Evolutionary conservation across 768 basidiomycete species (phyloP), one percentile per base, ranked within the genome.

Genomic region (Boletus insuetus): DNA sequence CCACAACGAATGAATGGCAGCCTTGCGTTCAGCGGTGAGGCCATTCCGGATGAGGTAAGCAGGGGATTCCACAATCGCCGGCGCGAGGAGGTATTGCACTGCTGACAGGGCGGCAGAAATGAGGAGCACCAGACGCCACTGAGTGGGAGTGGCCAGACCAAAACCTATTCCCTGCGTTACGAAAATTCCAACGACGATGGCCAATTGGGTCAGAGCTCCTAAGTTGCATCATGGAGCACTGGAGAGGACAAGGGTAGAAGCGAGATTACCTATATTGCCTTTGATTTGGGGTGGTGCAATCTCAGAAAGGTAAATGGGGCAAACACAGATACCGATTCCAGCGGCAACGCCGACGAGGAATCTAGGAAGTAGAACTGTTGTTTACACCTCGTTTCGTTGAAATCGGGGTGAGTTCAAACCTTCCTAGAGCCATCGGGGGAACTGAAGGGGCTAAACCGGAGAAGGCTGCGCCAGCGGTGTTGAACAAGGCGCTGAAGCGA

Each of bases 141-240:
- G 68, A 17, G 66, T 49, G 2, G 87, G 87, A 11, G 84, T 84
- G 16, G 91, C 86, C 46, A 90, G 77, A 49, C 74, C 69, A 37
- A 94, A 75, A 4, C 92, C 93, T 56, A 91, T 75, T 6, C 78
- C 71, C 65, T 98, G 95, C 1, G 94, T 89, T n/a, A 84, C 68
- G 79, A 96, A 86, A 59, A 97, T 88, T 29, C 91, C 91, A 50
- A 91, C 71, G 34, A 96, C 91, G 63, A 96, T 88, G 38, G 81
- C 84, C 26, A 94, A 73, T 61, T 94, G 92, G 1, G 87, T 91
- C 29, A 94, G 76, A 26, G 93, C 87, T 20, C 89, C 89, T 90
- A 55, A 19, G 47, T 10, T 19, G 4, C 19, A 16, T 14, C 26
- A 50, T 54, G 44, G 31, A 45, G 53, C 6, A 8, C 22, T 42